Base-by-base conservation (phyloP, 2,329 filamentous ascomycete species). In the Helotiales sp. region DNA sequence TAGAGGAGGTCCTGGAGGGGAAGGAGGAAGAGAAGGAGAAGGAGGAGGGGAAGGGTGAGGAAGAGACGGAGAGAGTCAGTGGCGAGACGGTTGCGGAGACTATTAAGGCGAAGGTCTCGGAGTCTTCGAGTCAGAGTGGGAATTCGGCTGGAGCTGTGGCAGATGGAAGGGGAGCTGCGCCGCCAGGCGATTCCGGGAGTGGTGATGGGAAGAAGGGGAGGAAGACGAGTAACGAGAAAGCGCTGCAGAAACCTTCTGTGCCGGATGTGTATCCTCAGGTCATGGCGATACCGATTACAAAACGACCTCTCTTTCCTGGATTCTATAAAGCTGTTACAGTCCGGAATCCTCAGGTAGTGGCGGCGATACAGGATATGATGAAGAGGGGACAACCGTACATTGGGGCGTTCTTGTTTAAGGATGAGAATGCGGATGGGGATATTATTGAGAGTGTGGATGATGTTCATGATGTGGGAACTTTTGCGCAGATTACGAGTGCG, bases 261-360 rank as follows among this genome's bases (percentile, higher is more conserved):
- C 95, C 95, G 13, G 95, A 99, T 61, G 87, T 97, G 42, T 99
- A 99, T 72, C 95, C 95, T 3, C 95, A 98, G 72, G 93, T 99
- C 55, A 91, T 99, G 82, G 93, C 93, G 2, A 96, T 99, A 55
- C 95, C 95, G 7, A 97, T 99, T 68, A 90, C 91, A 27, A 92
- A 96, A 73, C 84, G 95, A 53, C 95, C 95, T 10, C 79, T 99
- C 12, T 99, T 98, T 75, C 95, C 95, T 1, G 95, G 95, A 1
- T 99, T 98, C 75, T 99, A 99, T 79, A 99, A 99, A 76, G 93
- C 95, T 9, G 95, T 99, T 66, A 99, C 93, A 3, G 96, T 99
- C 66, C 88, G 91, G 71, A 92, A 99, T 70, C 90, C 90, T 17
- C 90, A 95, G 67, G 95, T 99, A 33, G 89, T 93, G 13, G 86